These are phyloP conservation scores for Pseudonectria buxi DNA, from an alignment of 2,329 filamentous ascomycete genomes.

Conservation along the genomic window DNA sequence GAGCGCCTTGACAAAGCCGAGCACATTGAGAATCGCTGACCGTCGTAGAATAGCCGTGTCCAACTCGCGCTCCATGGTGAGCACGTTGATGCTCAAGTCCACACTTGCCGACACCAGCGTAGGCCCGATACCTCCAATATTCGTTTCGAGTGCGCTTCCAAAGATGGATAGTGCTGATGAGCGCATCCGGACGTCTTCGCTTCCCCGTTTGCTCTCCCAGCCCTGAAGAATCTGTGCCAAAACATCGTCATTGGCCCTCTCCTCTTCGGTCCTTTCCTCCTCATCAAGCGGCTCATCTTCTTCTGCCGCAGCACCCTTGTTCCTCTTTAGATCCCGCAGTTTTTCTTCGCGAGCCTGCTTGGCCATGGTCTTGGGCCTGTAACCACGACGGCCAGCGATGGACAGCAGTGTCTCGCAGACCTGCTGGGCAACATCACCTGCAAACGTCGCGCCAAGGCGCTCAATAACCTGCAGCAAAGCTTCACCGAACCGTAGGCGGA, in stretches of 20 bases:
- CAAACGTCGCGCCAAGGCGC: conserved; percentile 49
- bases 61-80: conserved; percentile 54
- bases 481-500: conserved; percentile 62
- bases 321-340: conserved; percentile 40
- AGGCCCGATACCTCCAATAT: conserved; percentile 49
- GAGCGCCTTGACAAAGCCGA: conserved; percentile 55
- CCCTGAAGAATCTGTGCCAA: conserved; percentile 55
- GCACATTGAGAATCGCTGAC: conserved; percentile 56
- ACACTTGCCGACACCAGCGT: conserved; percentile 48
- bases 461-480: conserved; percentile 59
- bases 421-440: conserved; percentile 43
- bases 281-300: conserved; percentile 36
- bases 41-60: conserved; percentile 60
- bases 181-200: conserved; percentile 64
- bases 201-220: conserved; percentile 59
- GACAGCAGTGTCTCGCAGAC: conserved; percentile 55
- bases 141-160: conserved; percentile 52
- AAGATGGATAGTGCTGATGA: conserved; percentile 63
- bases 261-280: conserved; percentile 38
- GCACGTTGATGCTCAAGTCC: conserved; percentile 55
- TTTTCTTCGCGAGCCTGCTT: conserved; percentile 47
- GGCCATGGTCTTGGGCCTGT: conserved; percentile 52
- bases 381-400: conserved; percentile 56
- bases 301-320: conserved; percentile 44
- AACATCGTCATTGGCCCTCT: conserved; percentile 41